Evolutionary conservation across 495 filamentous ascomycete species (phyloP).

Genomic region (Annulohypoxylon stygium): DNA sequence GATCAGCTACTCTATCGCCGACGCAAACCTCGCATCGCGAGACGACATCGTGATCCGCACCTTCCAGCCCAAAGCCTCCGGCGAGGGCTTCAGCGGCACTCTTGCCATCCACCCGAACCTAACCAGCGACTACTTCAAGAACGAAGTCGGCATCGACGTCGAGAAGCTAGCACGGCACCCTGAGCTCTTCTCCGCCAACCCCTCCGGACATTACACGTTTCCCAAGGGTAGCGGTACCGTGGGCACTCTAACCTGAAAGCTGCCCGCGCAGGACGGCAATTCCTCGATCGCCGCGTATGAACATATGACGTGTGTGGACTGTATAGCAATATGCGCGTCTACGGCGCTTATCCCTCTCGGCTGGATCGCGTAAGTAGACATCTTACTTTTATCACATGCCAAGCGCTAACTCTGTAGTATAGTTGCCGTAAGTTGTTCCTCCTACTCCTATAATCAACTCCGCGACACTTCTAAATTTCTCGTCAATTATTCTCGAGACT

Average conservation of each 20-base stretch:
- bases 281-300: background rate
- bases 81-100: conserved; percentile 37
- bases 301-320: conserved; percentile 1
- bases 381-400: background rate
- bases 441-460: background rate
- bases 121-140: conserved; percentile 8
- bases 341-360: background rate
- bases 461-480: background rate
- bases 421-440: conserved; percentile 11
- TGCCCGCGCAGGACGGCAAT: background rate
- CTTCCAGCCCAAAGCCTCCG: conserved; percentile 32
- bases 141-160: conserved; percentile 28
- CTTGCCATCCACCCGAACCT: background rate
- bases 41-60: conserved; percentile 47
- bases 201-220: conserved; percentile 14
- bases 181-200: conserved; percentile 2
- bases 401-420: background rate
- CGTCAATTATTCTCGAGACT: background rate
- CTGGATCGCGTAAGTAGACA: conserved; percentile 13
- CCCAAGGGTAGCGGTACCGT: conserved; percentile 23
- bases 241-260: conserved; percentile 22
- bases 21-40: background rate
- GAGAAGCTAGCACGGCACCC: conserved; percentile 13
- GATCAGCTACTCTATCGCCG: conserved; percentile 42
- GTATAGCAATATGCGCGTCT: background rate